Evolutionary conservation across 306 rosid genomes (phyloP).

Genomic region (Leucaena leucocephala): DNA sequence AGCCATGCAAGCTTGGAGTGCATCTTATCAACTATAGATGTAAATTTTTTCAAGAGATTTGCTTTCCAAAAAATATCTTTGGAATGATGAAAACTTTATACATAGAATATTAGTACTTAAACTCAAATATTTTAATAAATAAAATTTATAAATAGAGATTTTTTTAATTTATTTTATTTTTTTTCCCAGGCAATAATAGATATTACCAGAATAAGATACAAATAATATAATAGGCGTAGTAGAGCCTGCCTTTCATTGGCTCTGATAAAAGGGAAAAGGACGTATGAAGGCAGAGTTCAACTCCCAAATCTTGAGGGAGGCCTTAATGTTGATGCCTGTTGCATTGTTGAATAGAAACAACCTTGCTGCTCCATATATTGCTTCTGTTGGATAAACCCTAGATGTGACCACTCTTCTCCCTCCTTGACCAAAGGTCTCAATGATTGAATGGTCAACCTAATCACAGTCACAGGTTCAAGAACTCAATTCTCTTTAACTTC

Average conservation of each 20-base stretch:
- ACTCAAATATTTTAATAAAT: no score
- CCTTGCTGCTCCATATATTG: constrained; percentile 79
- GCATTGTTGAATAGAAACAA: constrained; percentile 84
- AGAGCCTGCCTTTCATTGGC: constrained; percentile 4
- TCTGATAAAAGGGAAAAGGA: constrained; percentile 60
- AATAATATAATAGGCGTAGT: not conserved
- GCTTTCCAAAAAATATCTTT: no score
- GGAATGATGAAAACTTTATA: no score
- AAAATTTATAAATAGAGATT: no score
- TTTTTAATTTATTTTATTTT: not conserved
- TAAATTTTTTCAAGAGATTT: no score
- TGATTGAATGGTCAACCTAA: constrained; percentile 86
- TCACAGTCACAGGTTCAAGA: not conserved
- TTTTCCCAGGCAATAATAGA: not conserved
- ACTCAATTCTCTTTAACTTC: constrained; percentile 2
- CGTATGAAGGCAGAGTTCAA: constrained; percentile 78
- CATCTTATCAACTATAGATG: no score
- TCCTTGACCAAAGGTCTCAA: constrained; percentile 84
- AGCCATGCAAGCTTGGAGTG: no score
- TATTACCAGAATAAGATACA: not conserved
- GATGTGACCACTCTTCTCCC: constrained; percentile 80
- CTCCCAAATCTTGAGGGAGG: constrained; percentile 67
- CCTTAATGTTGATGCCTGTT: constrained; percentile 63
- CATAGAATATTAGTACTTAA: no score
- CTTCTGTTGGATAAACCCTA: constrained; percentile 82